Conservation (phyloP, 73 alveolate genomes). For the Paramecium tetraurelia region DNA sequence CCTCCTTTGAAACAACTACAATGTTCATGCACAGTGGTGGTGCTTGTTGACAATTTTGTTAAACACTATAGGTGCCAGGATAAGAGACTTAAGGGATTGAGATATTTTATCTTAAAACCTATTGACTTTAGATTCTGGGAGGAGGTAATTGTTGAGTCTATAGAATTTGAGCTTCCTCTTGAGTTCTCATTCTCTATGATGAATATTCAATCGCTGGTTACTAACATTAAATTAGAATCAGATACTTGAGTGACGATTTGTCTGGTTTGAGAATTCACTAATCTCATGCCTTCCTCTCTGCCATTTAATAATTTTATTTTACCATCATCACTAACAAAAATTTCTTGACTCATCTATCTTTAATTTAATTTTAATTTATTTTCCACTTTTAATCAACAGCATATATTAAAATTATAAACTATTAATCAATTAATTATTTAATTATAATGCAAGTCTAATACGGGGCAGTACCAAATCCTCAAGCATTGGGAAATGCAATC, state of each 20-base stretch:
- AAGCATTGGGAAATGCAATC: background rate
- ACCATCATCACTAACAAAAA: background rate
- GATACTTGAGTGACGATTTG: background rate
- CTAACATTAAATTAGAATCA: background rate
- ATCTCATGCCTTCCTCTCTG: background rate
- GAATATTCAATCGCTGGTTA: background rate
- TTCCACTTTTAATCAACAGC: background rate
- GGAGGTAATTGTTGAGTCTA: background rate
- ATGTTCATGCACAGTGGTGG: constrained; percentile 36
- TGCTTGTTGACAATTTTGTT: background rate
- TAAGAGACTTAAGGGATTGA: background rate
- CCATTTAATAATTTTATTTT: background rate
- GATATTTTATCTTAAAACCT: background rate
- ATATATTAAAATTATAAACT: background rate
- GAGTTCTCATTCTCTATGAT: background rate
- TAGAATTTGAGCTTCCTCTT: background rate
- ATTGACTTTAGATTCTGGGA: background rate
- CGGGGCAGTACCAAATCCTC: background rate
- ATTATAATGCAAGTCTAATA: background rate
- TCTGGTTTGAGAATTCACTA: background rate
- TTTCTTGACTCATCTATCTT: background rate
- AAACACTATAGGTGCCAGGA: background rate
- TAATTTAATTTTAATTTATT: background rate
- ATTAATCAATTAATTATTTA: background rate
- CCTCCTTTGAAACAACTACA: constrained; percentile 38